These are phyloP conservation scores for Podaxis mareebaensis DNA, from an alignment of 768 basidiomycete genomes.

Conservation along the genomic window DNA sequence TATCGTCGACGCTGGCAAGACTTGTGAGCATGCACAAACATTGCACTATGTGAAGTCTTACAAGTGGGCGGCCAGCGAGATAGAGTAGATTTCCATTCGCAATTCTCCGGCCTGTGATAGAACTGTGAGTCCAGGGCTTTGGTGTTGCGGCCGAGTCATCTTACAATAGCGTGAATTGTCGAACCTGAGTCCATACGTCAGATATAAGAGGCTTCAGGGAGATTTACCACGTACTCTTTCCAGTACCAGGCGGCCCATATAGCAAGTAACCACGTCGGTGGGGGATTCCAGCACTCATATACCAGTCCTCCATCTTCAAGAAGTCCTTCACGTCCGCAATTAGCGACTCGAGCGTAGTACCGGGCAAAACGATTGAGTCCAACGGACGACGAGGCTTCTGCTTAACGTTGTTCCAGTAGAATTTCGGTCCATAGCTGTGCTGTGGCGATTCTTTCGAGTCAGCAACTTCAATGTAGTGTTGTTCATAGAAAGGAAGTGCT, in stretches of 20 bases:
- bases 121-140: not conserved
- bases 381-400: slow-evolving; percentile 52
- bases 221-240: slow-evolving; percentile 46
- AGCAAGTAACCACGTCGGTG: slow-evolving; percentile 58
- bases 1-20: slow-evolving; percentile 46
- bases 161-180: slow-evolving; percentile 54
- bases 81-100: slow-evolving; percentile 78
- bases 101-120: slow-evolving; percentile 55
- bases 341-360: slow-evolving; percentile 46
- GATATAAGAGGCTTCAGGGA: slow-evolving; percentile 18
- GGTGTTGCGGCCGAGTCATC: not conserved
- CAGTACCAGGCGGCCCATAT: slow-evolving; percentile 62
- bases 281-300: slow-evolving; percentile 55
- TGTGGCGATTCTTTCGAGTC: slow-evolving; percentile 14
- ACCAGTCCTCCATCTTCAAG: slow-evolving; percentile 57
- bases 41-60: slow-evolving; percentile 24
- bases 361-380: slow-evolving; percentile 51
- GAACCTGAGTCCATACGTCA: slow-evolving; percentile 41
- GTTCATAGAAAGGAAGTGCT: not conserved
- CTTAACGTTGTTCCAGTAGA: slow-evolving; percentile 46
- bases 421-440: slow-evolving; percentile 37
- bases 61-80: slow-evolving; percentile 51
- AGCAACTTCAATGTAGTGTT: too few relatives aligned
- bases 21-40: slow-evolving; percentile 10
- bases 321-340: slow-evolving; percentile 56